phyloP scores from a whole-genome alignment of 2,329 filamentous ascomycete genomes.

The Pseudogymnoascus verrucosus region DNA sequence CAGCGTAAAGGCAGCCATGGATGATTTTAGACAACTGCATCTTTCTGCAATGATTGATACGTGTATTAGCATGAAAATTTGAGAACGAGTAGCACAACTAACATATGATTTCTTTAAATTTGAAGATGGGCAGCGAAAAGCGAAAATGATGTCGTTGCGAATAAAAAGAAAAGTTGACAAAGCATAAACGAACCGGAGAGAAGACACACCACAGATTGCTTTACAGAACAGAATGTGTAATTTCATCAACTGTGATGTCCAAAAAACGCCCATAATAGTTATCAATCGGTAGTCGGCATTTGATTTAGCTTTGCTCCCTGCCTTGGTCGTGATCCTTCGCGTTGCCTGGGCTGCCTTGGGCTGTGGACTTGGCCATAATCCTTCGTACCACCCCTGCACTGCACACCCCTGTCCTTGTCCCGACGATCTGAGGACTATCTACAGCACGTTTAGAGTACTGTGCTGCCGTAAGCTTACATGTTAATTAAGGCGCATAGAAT shows the following conservation, averaged over 20 bases:
- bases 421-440: neutral
- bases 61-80: neutral
- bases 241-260: neutral
- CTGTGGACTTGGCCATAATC: neutral
- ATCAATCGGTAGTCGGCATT: neutral
- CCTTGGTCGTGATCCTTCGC: neutral
- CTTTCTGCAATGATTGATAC: neutral
- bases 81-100: neutral
- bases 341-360: neutral
- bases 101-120: neutral
- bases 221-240: neutral
- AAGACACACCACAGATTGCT: neutral
- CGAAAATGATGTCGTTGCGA: neutral
- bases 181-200: no score
- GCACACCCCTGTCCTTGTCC: neutral
- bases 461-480: neutral
- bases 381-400: neutral
- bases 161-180: neutral
- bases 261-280: neutral
- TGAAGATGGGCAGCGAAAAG: neutral
- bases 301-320: neutral
- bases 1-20: neutral
- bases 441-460: neutral
- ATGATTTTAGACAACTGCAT: neutral
- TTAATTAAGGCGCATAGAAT: neutral